Base-by-base conservation (phyloP, 495 filamentous ascomycete species). In the Tuber melanosporum region DNA sequence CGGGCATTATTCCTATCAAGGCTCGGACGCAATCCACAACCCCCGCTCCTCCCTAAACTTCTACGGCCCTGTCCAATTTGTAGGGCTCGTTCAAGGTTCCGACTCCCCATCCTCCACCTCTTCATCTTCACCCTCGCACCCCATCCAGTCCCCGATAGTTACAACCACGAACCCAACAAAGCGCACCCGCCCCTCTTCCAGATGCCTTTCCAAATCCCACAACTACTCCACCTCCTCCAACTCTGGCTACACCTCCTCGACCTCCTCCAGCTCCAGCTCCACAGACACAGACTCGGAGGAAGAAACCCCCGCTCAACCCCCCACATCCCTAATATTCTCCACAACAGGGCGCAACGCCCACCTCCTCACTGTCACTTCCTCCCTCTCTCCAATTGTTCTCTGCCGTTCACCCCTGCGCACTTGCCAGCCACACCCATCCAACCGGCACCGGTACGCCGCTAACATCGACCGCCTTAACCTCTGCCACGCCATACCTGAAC, bases 401-500 rank as follows among this genome's bases (percentile, higher is more conserved):
- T 86, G 85, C 76, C 84, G 84, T 72, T 78, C 84, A 2, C 87
- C 87, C 36, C 86, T 92, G 36, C 84, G 83, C 66, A 20, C 49
- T 14, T 57, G 22, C 49, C 86, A 87, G 76, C 79, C 77, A 17
- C 79, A 85, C 36, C 81, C 44, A 70, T 82, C 81, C n/a, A 84
- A 82, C 17, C 85, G 75, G 22, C 82, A 87, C 20, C 82, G 84
- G n/a, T 83, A 84, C 39, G 85, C 86, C 49, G 69, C 75, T 47
- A 78, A 83, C 32, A 87, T 87, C 74, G 88, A 94, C 81, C 91
- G 95, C 7, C 86, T 97, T 42, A 93, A 92, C 85, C 92, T 95
- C 89, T 84, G 91, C 9, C 85, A 90, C 41, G 89, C 92, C 74
- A 89, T 98, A 42, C 92, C 92, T 0, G 92, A 95, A 76, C 87